Base-by-base conservation (phyloP, 768 basidiomycete species). In the Rhizopogon vinicolor region DNA sequence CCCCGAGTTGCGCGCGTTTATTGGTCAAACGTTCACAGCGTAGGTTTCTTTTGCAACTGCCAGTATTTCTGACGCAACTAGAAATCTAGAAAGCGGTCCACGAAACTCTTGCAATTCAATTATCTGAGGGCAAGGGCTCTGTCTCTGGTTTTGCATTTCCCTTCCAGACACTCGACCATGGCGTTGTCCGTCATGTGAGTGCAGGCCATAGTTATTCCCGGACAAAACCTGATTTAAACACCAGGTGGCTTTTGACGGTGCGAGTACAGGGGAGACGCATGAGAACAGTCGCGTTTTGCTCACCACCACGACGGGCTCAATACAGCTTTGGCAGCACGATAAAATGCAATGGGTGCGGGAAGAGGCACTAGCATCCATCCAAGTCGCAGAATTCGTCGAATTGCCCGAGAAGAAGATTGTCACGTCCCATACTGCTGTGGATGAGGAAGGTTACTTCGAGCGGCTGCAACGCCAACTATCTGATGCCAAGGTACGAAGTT, bases 291-390 rank as follows among this genome's bases (percentile, higher is more conserved):
- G 79, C 16, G 55, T 85, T 6, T 66, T 85, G 18, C 53, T 92
- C 18, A 84, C 85, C 1, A 89, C 89, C 0, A 80, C 82, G n/a
- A 86, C 87, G 2, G 92, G 91, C 9, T 76, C 89, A 4, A 62
- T 94, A 28, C 88, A 93, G 60, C 70, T 87, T 8, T 91, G 91
- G 89, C 73, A 82, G 45, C 77, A 80, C 22, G 74, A 82, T 29
- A 64, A 74, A 37, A 71, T 83, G 29, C 75, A 79, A 29, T 96
- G 93, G 92, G 81, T 79, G 0, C 78, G 93, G 46, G 93, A 96
- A 64, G 94, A 98, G 65, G 78, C 82, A 1, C 75, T 96, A 9
- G 74, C 90, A 0, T 75, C 81, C 2, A 77, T 91, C 48, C 70
- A 77, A 22, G 78, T 79, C 0, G 84, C 86, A 1, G 81, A 85